Conservation (phyloP, 805 yeast species). For the Spathaspora arborariae region DNA sequence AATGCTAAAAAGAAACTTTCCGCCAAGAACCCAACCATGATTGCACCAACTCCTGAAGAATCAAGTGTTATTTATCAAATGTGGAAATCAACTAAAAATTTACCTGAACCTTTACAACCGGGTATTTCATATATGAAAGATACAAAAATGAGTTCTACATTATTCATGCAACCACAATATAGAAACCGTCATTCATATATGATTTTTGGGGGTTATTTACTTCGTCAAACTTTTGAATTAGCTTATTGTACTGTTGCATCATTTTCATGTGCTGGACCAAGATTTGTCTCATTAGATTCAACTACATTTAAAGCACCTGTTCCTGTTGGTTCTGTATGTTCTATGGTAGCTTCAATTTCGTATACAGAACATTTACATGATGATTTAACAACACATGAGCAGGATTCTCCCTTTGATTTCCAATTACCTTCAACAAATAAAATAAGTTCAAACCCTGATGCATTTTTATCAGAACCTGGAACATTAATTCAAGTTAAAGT, state of each 20-base stretch:
- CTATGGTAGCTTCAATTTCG: constrained; percentile 76
- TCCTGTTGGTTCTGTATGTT: constrained; percentile 89
- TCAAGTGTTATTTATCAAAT: constrained; percentile 70
- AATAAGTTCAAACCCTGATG: constrained; percentile 47
- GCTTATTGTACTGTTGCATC: constrained; percentile 93
- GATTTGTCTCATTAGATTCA: constrained; percentile 86
- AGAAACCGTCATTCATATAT: constrained; percentile 91
- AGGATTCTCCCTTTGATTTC: constrained; percentile 44
- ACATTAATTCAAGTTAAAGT: constrained; percentile 88
- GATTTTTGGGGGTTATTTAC: constrained; percentile 92
- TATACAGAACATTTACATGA: constrained; percentile 79
- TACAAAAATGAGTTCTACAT: constrained; percentile 67
- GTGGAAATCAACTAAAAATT: constrained; percentile 47
- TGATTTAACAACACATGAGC: constrained; percentile 16
- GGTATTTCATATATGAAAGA: constrained; percentile 66
- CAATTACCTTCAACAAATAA: constrained; percentile 57
- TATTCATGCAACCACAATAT: constrained; percentile 95
- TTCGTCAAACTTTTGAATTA: constrained; percentile 89
- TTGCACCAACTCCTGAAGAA: constrained; percentile 67
- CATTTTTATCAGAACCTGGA: constrained; percentile 72
- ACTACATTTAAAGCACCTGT: constrained; percentile 93
- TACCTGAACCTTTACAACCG: constrained; percentile 40
- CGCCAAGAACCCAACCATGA: constrained; percentile 60
- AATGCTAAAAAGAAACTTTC: constrained; percentile 80
- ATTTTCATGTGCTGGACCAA: constrained; percentile 77